Evolutionary conservation across 2,329 filamentous ascomycete species (phyloP), one percentile per base, ranked within the genome.

Genomic region (Cytospora piceae): DNA sequence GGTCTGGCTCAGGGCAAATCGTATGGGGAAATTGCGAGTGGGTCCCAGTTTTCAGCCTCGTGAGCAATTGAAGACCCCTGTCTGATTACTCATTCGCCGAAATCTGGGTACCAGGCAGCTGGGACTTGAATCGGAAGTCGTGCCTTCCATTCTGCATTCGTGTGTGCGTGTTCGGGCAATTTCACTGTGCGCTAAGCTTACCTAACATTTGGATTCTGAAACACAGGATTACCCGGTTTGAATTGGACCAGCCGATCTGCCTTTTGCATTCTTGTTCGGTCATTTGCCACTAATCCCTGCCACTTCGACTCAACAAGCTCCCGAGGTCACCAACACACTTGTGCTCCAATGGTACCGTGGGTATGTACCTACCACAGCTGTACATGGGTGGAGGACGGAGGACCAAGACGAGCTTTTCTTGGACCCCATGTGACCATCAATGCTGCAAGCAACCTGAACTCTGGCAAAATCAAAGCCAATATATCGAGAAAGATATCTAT

Each of bases 101-200:
- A 53, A 57, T 63, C 60, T 63, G 46, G 59, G 60, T 63, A 46
- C 60, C 60, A 63, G 51, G 53, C 60, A 56, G 53, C 60, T 63
- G 60, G 60, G 60, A 63, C 56, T 42, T 4, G 8, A n/a, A 49
- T 63, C 60, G 60, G 39, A 51, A 53, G 60, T 53, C 34, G 31
- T 5, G 29, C 49, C 24, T 29, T 39, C 31, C 59, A 51, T 39
- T 27, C 29, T 37, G 37, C 53, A 53, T 57, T 15, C 2, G 8
- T 2, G 8, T 9, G 31, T 12, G 32, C 5, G 27, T 29, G 27
- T 29, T 63, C 29, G 53, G 46, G 60, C 53, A 63, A 32, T 53
- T 54, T 57, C 34, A 42, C 39, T 20, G 39, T 42, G 17, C 39
- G 34, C 34, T 37, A 15, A 37, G 11, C 34, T 37, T 37, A 37